phyloP scores from a whole-genome alignment of 371 early-diverging fungal species.

The Syncephalis plumigaleata region DNA sequence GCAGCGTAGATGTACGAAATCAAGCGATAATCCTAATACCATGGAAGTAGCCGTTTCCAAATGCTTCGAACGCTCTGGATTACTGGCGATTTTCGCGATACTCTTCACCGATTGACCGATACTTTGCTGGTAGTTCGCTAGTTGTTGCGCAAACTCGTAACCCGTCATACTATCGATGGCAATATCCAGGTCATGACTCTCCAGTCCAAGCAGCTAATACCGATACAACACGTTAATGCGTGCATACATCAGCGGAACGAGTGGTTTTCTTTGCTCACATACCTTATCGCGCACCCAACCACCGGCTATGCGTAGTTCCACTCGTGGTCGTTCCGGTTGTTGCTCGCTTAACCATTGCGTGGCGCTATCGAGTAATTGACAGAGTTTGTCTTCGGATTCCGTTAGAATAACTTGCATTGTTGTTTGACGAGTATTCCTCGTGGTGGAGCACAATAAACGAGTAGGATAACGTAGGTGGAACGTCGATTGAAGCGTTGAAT shows the following conservation, averaged over 20 bases:
- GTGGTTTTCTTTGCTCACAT: slow-evolving; percentile 1
- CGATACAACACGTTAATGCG: neutral
- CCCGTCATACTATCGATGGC: slow-evolving; percentile 94
- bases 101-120: slow-evolving; percentile 25
- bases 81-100: slow-evolving; percentile 74
- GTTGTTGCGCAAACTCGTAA: slow-evolving; percentile 71
- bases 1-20: slow-evolving; percentile 93
- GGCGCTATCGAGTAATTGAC: too few species aligned
- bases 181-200: slow-evolving; percentile 91
- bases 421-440: too few species aligned
- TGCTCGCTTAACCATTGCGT: too few species aligned
- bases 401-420: too few species aligned
- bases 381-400: too few species aligned
- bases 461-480: too few species aligned
- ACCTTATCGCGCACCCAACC: slow-evolving; percentile 99
- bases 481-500: too few species aligned
- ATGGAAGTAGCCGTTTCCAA: slow-evolving; percentile 93
- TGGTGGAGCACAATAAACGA: too few species aligned
- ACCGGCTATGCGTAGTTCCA: slow-evolving; percentile 85
- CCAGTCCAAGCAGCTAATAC: slow-evolving; percentile 64
- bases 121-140: slow-evolving; percentile 42
- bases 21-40: slow-evolving; percentile 64
- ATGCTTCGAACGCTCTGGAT: slow-evolving; percentile 97
- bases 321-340: slow-evolving; percentile 22
- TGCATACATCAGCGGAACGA: slow-evolving; percentile 3